A percentile compares a stretch with the other conserved stretches of the same genome.
phyloP scores from a whole-genome alignment of 2,329 filamentous ascomycete genomes.

The Aspergillus sp. region DNA sequence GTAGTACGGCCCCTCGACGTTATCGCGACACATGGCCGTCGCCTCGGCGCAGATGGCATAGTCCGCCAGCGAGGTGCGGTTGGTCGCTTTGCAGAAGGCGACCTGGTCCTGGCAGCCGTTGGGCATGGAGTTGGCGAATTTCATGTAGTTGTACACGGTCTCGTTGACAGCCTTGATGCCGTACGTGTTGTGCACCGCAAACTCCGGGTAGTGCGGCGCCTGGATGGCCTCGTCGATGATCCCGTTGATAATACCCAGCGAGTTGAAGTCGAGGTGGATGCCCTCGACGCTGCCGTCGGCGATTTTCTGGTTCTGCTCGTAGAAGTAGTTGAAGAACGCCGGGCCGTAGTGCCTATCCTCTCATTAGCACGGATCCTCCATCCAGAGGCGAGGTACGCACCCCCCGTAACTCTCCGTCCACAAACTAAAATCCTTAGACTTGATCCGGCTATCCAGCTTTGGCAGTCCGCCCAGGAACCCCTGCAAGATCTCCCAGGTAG shows the following conservation, averaged over 20 bases:
- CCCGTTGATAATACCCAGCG: conserved; percentile 56
- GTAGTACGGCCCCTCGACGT: conserved; percentile 60
- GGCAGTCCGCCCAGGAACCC: conserved; percentile 53
- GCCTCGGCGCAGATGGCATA: conserved; percentile 55
- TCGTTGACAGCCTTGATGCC: conserved; percentile 56
- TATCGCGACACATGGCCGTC: conserved; percentile 53
- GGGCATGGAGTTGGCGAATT: conserved; percentile 60
- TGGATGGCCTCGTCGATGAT: conserved; percentile 57
- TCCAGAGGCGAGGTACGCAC: conserved; percentile 33
- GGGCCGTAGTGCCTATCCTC: conserved; percentile 52
- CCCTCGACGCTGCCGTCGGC: conserved; percentile 49
- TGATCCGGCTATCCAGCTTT: conserved; percentile 48
- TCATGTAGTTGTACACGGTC: conserved; percentile 59
- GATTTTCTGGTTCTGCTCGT: conserved; percentile 57
- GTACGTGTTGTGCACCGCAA: conserved; percentile 57
- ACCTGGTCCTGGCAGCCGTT: conserved; percentile 62
- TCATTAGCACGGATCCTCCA: no score
- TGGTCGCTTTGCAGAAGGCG: conserved; percentile 62
- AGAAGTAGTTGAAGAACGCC: conserved; percentile 58
- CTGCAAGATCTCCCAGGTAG: conserved; percentile 56
- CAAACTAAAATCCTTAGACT: conserved; percentile 56
- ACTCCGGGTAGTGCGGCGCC: conserved; percentile 50
- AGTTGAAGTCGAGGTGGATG: conserved; percentile 53
- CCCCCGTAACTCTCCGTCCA: conserved; percentile 58
- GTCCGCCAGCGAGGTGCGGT: conserved; percentile 56